phyloP scores from a whole-genome alignment of 169 alveolate species.

The Cryptosporidium ubiquitum region DNA sequence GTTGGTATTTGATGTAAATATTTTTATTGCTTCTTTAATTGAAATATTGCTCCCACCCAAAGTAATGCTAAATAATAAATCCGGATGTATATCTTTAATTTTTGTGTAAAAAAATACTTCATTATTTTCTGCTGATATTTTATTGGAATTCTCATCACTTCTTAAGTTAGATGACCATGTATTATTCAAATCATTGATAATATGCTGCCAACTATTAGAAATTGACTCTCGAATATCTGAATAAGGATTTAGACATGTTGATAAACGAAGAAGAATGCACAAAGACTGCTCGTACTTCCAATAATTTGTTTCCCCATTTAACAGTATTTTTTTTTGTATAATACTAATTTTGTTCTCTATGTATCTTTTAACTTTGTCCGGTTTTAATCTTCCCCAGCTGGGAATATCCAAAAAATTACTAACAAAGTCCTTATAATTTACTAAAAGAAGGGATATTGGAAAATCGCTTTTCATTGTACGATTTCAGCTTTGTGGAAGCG shows the following conservation, averaged over 20 bases:
- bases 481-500: background rate
- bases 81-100: background rate
- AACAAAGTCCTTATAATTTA: conserved; percentile 18
- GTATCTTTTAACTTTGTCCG: background rate
- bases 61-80: background rate
- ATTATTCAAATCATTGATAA: background rate
- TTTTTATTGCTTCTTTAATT: conserved; percentile 12
- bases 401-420: conserved; percentile 10
- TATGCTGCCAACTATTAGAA: background rate
- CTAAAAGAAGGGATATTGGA: background rate
- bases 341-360: background rate
- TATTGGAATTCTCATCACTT: background rate
- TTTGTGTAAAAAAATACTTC: background rate
- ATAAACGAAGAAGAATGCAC: conserved; percentile 34
- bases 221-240: conserved; percentile 16
- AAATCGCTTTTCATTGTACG: background rate
- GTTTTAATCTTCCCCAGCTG: background rate
- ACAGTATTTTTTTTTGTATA: conserved; percentile 22
- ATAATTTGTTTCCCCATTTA: conserved; percentile 34
- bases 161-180: conserved; percentile 10
- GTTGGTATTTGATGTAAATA: background rate
- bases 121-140: background rate
- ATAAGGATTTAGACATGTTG: conserved; percentile 30
- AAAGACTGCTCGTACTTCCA: conserved; percentile 49
- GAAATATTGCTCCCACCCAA: conserved; percentile 19